These are phyloP conservation scores for Cotoneaster glaucophyllus DNA, from an alignment of 306 rosid species.

Conservation along the genomic window DNA sequence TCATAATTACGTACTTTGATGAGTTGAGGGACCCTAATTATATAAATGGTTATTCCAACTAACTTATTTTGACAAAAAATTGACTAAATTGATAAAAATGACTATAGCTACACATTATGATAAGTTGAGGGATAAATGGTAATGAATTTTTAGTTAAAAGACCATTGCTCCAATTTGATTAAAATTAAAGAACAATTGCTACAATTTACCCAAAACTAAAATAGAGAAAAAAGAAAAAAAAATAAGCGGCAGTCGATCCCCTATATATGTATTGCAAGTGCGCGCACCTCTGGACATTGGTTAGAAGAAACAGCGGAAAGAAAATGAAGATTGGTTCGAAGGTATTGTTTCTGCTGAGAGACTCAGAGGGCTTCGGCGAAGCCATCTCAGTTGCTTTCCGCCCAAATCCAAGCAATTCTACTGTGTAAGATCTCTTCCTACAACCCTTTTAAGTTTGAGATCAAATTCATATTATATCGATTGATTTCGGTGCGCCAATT, in stretches of 20 bases:
- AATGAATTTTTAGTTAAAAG: no score
- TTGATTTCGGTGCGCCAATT: background rate
- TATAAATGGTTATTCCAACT: no score
- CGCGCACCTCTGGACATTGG: background rate
- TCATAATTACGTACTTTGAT: no score
- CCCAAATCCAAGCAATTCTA: slow-evolving; percentile 26
- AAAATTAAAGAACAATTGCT: no score
- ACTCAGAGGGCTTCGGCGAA: slow-evolving; percentile 57
- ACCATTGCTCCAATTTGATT: no score
- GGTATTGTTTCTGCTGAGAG: slow-evolving; percentile 48
- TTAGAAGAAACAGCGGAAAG: background rate
- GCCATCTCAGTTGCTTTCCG: slow-evolving; percentile 45
- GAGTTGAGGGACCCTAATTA: no score
- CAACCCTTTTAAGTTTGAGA: background rate
- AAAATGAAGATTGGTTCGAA: slow-evolving; percentile 55
- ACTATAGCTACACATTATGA: no score
- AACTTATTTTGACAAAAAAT: no score
- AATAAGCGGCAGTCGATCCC: background rate
- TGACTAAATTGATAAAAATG: no score
- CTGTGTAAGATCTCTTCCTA: slow-evolving; percentile 27
- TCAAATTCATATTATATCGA: background rate
- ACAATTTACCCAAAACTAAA: no score
- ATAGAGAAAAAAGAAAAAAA: background rate
- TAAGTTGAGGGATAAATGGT: no score
- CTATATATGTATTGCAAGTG: background rate